phyloP scores from a whole-genome alignment of 1,139 yeast genomes.

The Blastobotrys petasosporus region DNA sequence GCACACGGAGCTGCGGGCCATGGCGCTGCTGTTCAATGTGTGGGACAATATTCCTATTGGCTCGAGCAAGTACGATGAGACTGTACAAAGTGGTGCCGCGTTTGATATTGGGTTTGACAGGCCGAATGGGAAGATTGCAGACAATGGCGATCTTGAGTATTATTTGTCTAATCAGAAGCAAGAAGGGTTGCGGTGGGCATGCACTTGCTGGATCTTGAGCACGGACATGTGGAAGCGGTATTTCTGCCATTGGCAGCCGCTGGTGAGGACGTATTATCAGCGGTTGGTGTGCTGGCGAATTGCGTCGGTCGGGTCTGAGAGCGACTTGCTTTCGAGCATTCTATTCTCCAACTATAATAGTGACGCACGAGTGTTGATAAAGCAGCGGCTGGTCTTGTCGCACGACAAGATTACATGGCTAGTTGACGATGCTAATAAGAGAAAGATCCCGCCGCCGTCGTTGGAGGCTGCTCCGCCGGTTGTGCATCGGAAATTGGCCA shows the following conservation, averaged over 20 bases:
- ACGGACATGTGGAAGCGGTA: conserved; percentile 46
- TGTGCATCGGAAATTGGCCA: conserved; percentile 43
- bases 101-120: conserved; percentile 41
- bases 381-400: conserved; percentile 24
- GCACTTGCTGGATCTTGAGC: conserved; percentile 52
- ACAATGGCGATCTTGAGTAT: background rate
- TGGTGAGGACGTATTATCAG: conserved; percentile 63
- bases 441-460: conserved; percentile 17
- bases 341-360: conserved; percentile 28
- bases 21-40: conserved; percentile 62
- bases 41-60: conserved; percentile 65
- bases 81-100: background rate
- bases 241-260: conserved; percentile 75
- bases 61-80: conserved; percentile 5
- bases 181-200: conserved; percentile 39
- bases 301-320: conserved; percentile 36
- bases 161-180: background rate
- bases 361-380: conserved; percentile 27
- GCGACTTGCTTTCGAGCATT: conserved; percentile 27
- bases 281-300: conserved; percentile 66
- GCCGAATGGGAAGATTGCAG: background rate
- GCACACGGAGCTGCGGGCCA: conserved; percentile 54
- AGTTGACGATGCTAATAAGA: conserved; percentile 14
- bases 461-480: conserved; percentile 47
- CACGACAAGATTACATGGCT: conserved; percentile 22